phyloP scores from a whole-genome alignment of 805 yeast genomes.

The Ogataea ganodermae region DNA sequence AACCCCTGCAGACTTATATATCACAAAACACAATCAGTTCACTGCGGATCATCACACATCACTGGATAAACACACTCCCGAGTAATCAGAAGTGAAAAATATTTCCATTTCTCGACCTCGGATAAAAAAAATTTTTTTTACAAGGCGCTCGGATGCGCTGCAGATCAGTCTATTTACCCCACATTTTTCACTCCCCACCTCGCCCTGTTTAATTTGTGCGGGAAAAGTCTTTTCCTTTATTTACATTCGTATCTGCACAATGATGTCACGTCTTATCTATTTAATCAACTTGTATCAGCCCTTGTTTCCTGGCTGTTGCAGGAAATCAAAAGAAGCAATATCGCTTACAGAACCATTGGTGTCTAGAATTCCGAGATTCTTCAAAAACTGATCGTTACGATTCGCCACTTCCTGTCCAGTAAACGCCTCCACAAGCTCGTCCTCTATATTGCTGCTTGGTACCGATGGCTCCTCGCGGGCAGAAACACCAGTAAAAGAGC shows the following conservation, averaged over 20 bases:
- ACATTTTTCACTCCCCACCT: background rate
- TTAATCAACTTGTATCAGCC: background rate
- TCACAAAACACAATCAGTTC: background rate
- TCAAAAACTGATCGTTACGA: conserved; percentile 7
- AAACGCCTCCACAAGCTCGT: conserved; percentile 8
- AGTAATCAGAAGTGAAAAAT: background rate
- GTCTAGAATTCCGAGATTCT: conserved; percentile 2
- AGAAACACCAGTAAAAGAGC: conserved; percentile 3
- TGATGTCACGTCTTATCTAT: background rate
- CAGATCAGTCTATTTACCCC: conserved; percentile 1
- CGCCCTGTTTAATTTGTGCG: background rate
- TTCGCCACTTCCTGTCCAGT: conserved; percentile 3
- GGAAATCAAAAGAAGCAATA: conserved; percentile 2
- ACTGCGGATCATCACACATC: background rate
- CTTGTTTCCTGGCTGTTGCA: conserved; percentile 1
- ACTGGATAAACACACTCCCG: conserved; percentile 1
- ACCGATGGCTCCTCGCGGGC: background rate
- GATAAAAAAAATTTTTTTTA: background rate
- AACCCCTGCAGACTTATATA: background rate
- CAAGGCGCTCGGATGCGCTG: conserved; percentile 1
- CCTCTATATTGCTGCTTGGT: conserved; percentile 5
- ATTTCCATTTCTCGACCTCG: background rate
- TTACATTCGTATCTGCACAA: background rate
- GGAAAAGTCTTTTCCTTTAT: background rate
- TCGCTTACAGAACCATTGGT: background rate